Base-by-base conservation (phyloP, 495 filamentous ascomycete species). In the Hapsidospora chrysogenum region DNA sequence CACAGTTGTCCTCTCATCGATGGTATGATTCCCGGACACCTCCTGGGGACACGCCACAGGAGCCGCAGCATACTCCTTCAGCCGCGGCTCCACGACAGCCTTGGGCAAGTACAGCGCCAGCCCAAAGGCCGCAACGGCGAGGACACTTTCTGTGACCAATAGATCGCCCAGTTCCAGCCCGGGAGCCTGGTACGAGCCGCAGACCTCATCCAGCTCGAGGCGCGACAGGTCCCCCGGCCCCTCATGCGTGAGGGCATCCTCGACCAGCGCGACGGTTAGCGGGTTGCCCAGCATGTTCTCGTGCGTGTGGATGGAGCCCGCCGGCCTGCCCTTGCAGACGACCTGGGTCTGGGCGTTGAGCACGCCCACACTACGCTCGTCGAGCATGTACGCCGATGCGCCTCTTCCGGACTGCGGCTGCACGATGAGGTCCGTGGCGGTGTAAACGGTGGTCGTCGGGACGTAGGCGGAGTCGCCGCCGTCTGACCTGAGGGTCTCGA, bases 391-490 rank as follows among this genome's bases (percentile, higher is more conserved):
- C 10, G 53, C 61, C 0, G 64, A 69, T 3, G 63, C 62, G 11
- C 47, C 45, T 5, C 48, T 44, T n/a, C 61, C 63, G 10, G 20
- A 35, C 43, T 59, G 50, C 20, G 62, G 63, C 42, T 63, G 47
- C 9, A 66, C 58, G 41, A 70, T 49, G 35, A 67, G 46, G 50
- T 69, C 62, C 21, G 49, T 47, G 27, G 46, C 40, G 9, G 52
- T 56, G 47, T 60, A 69, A 10, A 68, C 33, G 1, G 47, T 64
- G 1, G 66, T 69, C 1, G 64, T 68, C 6, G 64, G 63, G 7
- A 68, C 58, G 33, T 66, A 68, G 6, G 64, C 58, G 1, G 57
- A 56, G 32, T 67, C 63, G 5, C 65, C 62, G 15, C 49, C 54
- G 19, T 56, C 44, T 3, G 21, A 23, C 9, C 64, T 42, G 8